Conservation (phyloP, 177 flowering plant genomes). For the Vitis hybrid region DNA sequence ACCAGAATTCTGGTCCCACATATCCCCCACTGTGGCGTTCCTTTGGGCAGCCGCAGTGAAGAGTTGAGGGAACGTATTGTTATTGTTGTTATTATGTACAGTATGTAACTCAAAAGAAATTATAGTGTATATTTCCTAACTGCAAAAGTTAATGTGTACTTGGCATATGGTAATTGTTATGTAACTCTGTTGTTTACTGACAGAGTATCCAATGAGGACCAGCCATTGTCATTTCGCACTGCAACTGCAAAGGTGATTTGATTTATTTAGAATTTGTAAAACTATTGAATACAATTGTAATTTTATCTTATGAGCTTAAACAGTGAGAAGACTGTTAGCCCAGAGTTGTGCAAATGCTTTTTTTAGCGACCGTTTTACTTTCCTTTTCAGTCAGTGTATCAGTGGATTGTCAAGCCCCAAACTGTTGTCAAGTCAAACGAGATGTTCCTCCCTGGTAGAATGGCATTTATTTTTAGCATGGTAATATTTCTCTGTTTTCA, state of each 20-base stretch:
- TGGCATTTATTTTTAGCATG: slow-evolving; percentile 87
- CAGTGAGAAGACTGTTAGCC: neutral
- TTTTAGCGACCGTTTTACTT: slow-evolving; percentile 4
- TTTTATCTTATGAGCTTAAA: neutral
- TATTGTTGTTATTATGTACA: no score
- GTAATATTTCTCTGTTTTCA: slow-evolving; percentile 27
- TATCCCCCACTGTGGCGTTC: no score
- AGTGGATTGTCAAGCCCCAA: slow-evolving; percentile 94
- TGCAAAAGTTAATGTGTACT: no score
- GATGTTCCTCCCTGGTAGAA: slow-evolving; percentile 98
- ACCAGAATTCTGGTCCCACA: no score
- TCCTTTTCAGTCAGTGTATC: slow-evolving; percentile 74
- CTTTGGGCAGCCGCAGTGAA: no score
- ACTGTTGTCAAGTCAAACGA: slow-evolving; percentile 74
- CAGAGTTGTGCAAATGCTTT: neutral
- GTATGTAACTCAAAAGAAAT: no score
- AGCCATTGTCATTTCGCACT: slow-evolving; percentile 77
- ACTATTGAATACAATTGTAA: slow-evolving; percentile 1
- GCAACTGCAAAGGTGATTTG: slow-evolving; percentile 74
- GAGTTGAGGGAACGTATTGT: no score
- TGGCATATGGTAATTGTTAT: neutral
- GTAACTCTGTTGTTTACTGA: slow-evolving; percentile 2
- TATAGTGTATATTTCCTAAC: no score
- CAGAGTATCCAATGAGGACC: slow-evolving; percentile 79
- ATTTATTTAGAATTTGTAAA: slow-evolving; percentile 1